phyloP scores from a whole-genome alignment of 148 eudicot genomes.

The Rhododendron vialii region DNA sequence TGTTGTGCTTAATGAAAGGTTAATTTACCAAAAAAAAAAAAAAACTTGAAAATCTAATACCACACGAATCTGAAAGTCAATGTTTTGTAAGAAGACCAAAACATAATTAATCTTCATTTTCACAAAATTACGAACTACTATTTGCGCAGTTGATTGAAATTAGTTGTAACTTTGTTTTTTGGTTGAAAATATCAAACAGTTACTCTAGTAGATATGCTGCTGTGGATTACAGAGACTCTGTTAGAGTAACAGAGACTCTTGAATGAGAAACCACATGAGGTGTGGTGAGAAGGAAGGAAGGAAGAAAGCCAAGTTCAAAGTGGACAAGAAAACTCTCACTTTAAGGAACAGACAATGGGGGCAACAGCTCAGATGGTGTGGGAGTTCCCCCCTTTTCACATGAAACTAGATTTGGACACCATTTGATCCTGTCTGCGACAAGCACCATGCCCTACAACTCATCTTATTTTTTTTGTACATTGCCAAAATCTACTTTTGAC shows the following conservation, averaged over 20 bases:
- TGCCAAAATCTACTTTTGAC: background rate
- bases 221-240: background rate
- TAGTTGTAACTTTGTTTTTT: background rate
- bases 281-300: background rate
- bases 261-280: background rate
- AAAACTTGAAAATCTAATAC: background rate
- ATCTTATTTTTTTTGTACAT: background rate
- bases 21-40: no score
- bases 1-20: no score
- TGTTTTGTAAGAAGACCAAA: background rate
- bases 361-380: slow-evolving; percentile 9
- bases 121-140: background rate
- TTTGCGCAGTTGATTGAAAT: background rate
- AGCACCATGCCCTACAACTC: slow-evolving; percentile 3
- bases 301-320: background rate
- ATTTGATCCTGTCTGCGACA: slow-evolving; percentile 11
- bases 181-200: background rate
- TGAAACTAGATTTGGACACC: background rate
- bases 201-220: background rate
- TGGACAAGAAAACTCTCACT: background rate
- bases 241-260: background rate
- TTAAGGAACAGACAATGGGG: background rate
- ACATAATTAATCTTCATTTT: background rate
- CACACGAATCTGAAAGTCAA: background rate
- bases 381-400: background rate